phyloP scores from a whole-genome alignment of 2,329 filamentous ascomycete genomes.

The Sclerotinia nivalis region DNA sequence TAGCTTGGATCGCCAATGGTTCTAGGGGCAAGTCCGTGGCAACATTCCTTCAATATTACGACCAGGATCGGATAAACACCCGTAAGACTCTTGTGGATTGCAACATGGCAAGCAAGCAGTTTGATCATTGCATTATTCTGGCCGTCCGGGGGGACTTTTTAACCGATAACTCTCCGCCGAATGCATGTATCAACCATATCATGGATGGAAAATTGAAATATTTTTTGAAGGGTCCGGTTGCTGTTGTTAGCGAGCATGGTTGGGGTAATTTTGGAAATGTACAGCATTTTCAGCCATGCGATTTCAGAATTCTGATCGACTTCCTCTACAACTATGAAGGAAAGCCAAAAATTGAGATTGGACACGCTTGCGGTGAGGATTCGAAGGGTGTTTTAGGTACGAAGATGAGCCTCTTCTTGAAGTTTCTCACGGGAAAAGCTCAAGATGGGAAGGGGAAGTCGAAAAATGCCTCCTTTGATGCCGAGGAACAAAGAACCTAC shows the following conservation, averaged over 20 bases:
- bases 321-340: conserved; percentile 14
- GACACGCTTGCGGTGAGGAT: not conserved
- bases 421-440: not conserved
- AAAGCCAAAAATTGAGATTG: not conserved
- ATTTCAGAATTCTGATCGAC: conserved; percentile 2
- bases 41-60: conserved; percentile 6
- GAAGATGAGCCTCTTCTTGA: not conserved
- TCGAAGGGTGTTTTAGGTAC: not conserved
- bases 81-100: not conserved
- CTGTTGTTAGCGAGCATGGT: conserved; percentile 3
- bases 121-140: conserved; percentile 12
- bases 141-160: not conserved
- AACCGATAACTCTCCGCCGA: not conserved
- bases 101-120: conserved; percentile 11
- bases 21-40: not conserved
- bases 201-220: not conserved
- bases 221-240: not conserved
- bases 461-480: not conserved
- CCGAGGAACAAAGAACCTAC: not conserved
- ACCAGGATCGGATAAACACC: conserved; percentile 1
- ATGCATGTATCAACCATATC: conserved; percentile 1
- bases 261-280: not conserved
- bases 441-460: not conserved
- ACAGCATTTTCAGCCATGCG: conserved; percentile 6
- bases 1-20: conserved; percentile 9